Conservation (phyloP, 306 rosid genomes). For the Lablab purpureus region DNA sequence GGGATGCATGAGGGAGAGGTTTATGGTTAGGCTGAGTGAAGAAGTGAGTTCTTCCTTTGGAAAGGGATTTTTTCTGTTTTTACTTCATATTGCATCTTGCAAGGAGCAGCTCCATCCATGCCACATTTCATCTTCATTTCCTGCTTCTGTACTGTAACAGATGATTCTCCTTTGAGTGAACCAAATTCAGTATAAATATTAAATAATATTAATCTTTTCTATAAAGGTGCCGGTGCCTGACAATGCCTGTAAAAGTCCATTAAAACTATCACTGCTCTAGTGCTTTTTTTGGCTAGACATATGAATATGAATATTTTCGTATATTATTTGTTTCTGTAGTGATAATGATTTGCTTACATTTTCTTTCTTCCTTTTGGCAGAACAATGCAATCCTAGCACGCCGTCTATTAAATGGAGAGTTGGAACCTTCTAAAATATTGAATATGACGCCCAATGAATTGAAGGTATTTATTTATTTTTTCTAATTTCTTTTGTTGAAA, state of each 20-base stretch:
- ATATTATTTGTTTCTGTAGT: not conserved
- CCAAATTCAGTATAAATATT: no score
- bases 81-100: not conserved
- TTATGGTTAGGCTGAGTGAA: not conserved
- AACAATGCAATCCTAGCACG: slow-evolving; percentile 61
- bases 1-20: not conserved
- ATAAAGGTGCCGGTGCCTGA: no score
- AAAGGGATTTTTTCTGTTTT: no score
- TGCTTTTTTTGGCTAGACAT: slow-evolving; percentile 32
- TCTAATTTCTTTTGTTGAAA: not conserved
- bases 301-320: slow-evolving; percentile 24
- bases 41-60: not conserved
- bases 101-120: no score
- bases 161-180: no score
- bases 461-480: slow-evolving; percentile 60
- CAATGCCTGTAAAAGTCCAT: not conserved
- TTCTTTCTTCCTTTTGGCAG: slow-evolving; percentile 53
- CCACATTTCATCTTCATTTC: no score
- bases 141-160: no score
- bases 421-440: slow-evolving; percentile 78
- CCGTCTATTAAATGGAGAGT: slow-evolving; percentile 79
- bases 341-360: slow-evolving; percentile 38
- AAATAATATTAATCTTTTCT: no score
- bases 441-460: slow-evolving; percentile 87
- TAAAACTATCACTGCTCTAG: not conserved